Conservation (phyloP, 2,329 filamentous ascomycete species). For the Laburnicola sp. region DNA sequence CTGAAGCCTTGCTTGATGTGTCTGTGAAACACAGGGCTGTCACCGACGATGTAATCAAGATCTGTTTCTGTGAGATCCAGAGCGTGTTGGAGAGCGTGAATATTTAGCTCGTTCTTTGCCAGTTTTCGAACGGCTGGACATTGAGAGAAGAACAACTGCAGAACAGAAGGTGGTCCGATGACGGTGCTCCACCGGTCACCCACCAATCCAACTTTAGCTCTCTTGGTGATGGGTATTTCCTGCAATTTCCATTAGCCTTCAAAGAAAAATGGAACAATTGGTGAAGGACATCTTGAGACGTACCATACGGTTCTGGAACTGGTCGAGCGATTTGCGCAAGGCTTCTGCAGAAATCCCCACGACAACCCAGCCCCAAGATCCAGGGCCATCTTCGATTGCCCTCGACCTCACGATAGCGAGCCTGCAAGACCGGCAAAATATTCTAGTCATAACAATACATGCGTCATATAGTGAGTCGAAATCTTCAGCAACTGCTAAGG, state of each 20-base stretch:
- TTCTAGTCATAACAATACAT: conserved; percentile 11
- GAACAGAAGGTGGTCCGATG: conserved; percentile 14
- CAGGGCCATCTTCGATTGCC: conserved; percentile 14
- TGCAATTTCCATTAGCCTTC: background rate
- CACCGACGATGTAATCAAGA: conserved; percentile 14
- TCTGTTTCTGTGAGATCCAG: conserved; percentile 11
- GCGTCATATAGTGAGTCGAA: conserved; percentile 13
- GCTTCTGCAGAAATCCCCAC: conserved; percentile 13
- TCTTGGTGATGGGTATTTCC: conserved; percentile 7
- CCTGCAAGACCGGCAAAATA: conserved; percentile 11
- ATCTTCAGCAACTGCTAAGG: conserved; percentile 9
- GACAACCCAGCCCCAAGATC: conserved; percentile 18
- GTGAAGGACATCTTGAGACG: no score
- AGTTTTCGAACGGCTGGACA: conserved; percentile 8
- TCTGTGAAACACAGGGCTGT: background rate
- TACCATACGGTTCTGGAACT: conserved; percentile 10
- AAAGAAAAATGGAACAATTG: background rate
- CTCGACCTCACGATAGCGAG: conserved; percentile 15
- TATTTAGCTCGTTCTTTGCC: conserved; percentile 13
- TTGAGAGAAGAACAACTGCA: conserved; percentile 11
- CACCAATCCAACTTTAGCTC: conserved; percentile 10
- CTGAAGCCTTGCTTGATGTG: background rate
- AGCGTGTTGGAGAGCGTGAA: conserved; percentile 14
- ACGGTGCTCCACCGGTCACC: conserved; percentile 15
- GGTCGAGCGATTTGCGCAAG: conserved; percentile 13